A percentile compares a stretch with the other conserved stretches of the same genome.
These are phyloP conservation scores for Alternaria hordeiaustralica DNA, from an alignment of 2,329 filamentous ascomycete species.

Conservation along the genomic window DNA sequence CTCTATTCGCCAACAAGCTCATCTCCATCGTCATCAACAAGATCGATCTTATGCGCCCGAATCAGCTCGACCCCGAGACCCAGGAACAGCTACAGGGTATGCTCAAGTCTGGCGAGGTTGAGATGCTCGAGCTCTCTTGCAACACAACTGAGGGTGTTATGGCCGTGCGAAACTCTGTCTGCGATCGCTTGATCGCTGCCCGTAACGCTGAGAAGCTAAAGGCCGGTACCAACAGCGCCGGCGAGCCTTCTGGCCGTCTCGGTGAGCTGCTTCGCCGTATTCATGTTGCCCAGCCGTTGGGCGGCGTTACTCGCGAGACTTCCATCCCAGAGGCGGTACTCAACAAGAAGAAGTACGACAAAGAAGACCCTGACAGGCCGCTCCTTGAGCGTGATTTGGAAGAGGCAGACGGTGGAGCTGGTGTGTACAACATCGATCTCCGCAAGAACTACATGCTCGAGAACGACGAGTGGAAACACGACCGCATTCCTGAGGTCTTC, in stretches of 20 bases:
- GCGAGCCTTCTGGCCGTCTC: conserved; percentile 78
- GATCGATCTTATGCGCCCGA: conserved; percentile 87
- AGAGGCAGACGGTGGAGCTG: conserved; percentile 89
- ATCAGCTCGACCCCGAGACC: conserved; percentile 81
- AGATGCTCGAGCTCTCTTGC: conserved; percentile 92
- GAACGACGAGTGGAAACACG: conserved; percentile 92
- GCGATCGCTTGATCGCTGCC: conserved; percentile 90
- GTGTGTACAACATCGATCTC: conserved; percentile 94
- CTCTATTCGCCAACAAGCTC: conserved; percentile 94
- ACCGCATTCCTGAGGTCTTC: conserved; percentile 92
- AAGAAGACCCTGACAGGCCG: conserved; percentile 82
- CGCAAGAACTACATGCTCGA: conserved; percentile 86
- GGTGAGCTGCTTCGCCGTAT: conserved; percentile 93
- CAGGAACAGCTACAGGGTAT: conserved; percentile 80
- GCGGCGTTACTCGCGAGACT: conserved; percentile 76
- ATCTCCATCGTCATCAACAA: conserved; percentile 99
- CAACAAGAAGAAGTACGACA: conserved; percentile 86
- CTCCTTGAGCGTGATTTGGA: conserved; percentile 86
- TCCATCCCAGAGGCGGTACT: conserved; percentile 89
- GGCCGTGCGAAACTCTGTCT: conserved; percentile 91
- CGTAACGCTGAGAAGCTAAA: conserved; percentile 96
- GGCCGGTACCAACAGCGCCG: conserved; percentile 77
- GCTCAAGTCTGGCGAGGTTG: conserved; percentile 85
- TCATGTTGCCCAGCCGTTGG: conserved; percentile 93
- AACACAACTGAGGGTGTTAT: conserved; percentile 94